phyloP scores from a whole-genome alignment of 352 stramenopile species.

The Phytophthora sojae region DNA sequence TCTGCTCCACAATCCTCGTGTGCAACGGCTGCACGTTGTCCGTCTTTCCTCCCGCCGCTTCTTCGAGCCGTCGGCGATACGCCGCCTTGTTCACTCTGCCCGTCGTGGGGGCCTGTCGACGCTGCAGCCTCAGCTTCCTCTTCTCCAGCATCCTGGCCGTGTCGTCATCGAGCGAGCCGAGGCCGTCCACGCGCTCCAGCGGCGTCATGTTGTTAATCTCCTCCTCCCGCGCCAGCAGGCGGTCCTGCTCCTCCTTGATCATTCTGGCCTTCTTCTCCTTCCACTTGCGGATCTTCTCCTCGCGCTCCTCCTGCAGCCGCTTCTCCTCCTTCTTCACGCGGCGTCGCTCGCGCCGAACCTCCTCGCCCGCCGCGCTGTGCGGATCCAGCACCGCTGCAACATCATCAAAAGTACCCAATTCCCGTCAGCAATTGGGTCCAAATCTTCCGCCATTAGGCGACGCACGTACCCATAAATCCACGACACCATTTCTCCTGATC shows the following conservation, averaged over 20 bases:
- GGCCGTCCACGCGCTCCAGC: slow-evolving; percentile 66
- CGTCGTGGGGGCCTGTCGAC: slow-evolving; percentile 69
- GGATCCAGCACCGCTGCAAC: slow-evolving; percentile 73
- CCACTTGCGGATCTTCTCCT: slow-evolving; percentile 77
- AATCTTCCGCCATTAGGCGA: too few relatives aligned
- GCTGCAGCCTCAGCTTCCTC: slow-evolving; percentile 74
- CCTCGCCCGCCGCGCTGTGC: slow-evolving; percentile 60
- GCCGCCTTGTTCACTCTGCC: slow-evolving; percentile 81
- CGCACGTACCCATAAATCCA: slow-evolving; percentile 57
- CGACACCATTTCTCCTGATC: slow-evolving; percentile 88
- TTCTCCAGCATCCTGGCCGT: slow-evolving; percentile 79
- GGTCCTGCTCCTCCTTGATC: slow-evolving; percentile 63
- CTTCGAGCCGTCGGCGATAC: slow-evolving; percentile 77
- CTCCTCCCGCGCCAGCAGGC: slow-evolving; percentile 61
- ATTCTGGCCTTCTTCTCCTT: slow-evolving; percentile 67
- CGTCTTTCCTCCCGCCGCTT: slow-evolving; percentile 79
- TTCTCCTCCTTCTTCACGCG: slow-evolving; percentile 73
- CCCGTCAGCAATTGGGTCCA: neutral
- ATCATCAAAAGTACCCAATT: too few relatives aligned
- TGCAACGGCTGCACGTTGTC: slow-evolving; percentile 79
- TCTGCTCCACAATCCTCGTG: slow-evolving; percentile 68
- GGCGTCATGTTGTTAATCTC: slow-evolving; percentile 84
- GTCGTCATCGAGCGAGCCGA: slow-evolving; percentile 79
- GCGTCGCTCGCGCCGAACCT: slow-evolving; percentile 63
- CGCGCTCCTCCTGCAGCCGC: slow-evolving; percentile 54